Evolutionary conservation across 208 protist species (phyloP), one percentile per base, ranked within the genome.

Genomic region (Cochliopodium minus): DNA sequence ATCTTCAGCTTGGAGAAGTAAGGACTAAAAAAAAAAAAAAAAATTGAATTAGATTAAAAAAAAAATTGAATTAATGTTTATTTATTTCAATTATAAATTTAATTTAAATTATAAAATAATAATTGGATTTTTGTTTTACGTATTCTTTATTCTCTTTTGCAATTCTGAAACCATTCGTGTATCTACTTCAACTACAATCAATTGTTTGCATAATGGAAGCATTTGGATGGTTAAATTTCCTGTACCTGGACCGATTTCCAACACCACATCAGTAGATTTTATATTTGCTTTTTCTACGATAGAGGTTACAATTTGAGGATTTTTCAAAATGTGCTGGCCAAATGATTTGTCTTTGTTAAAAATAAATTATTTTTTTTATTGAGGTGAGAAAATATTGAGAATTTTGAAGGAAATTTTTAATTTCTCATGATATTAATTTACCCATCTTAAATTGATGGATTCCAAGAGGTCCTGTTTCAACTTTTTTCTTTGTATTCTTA

Each of bases 191-290:
- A 97, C 85, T 5, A 91, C 95, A 59, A 99, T 92, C 1, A 98
- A 88, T 62, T 87, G 92, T 73, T 97, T 97, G 17, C 79, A 82
- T 38, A 63, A 62, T 65, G 94, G 84, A 53, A 99, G 72, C 50
- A 99, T 67, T 73, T 96, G 95, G 54, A 97, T 79, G 4, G 97
- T 99, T 34, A 99, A 72, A 64, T 98, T 99, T 53, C 97, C 97
- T 5, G 93, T 97, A 66, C 96, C 96, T 10, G 96, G 96, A 53
- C 96, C 96, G 66, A 99, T 96, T 75, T 99, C 96, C 20, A 98
- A 70, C 20, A 98, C 93, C 6, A 83, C 78, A 73, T 99, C 95
- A 17, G 93, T 97, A 6, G 85, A 69, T 62, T 89, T 86, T 43
- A 98, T 79, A 13, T 72, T 76, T 11, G 90, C 82, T 77, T 97